Percentiles rank a stretch among this genome's conserved stretches.
Conservation (phyloP, 768 basidiomycete genomes). For the Panellus pusillus region DNA sequence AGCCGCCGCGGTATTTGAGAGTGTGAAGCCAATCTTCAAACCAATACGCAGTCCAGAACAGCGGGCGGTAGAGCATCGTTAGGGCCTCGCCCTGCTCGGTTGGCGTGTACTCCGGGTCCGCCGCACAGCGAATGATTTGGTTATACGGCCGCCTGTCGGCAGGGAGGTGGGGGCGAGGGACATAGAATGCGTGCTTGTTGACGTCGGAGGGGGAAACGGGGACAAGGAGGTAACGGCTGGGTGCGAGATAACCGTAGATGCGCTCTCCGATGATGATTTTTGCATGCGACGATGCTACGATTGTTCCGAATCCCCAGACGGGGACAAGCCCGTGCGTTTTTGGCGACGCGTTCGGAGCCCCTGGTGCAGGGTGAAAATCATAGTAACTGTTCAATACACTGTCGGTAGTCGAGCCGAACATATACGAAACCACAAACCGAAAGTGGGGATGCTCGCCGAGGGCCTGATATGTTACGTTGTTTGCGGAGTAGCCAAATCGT, state of each 20-base stretch:
- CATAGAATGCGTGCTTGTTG: slow-evolving; percentile 54
- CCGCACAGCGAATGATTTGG: slow-evolving; percentile 58
- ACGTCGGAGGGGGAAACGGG: slow-evolving; percentile 51
- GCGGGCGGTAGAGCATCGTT: slow-evolving; percentile 69
- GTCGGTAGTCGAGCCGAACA: not conserved
- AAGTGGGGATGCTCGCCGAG: slow-evolving; percentile 51
- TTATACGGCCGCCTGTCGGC: slow-evolving; percentile 69
- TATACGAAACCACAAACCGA: slow-evolving; percentile 30
- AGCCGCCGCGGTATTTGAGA: slow-evolving; percentile 48
- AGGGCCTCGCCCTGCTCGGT: slow-evolving; percentile 54
- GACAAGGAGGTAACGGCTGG: slow-evolving; percentile 55
- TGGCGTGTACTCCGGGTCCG: slow-evolving; percentile 54
- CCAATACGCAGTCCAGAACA: slow-evolving; percentile 79
- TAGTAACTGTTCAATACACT: slow-evolving; percentile 50
- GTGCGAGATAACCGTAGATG: slow-evolving; percentile 65
- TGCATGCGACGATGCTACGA: slow-evolving; percentile 49
- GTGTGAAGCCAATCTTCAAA: slow-evolving; percentile 68
- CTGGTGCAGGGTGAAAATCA: slow-evolving; percentile 59
- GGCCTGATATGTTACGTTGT: slow-evolving; percentile 71
- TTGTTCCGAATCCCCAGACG: slow-evolving; percentile 71
- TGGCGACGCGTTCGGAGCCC: slow-evolving; percentile 36
- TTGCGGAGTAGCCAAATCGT: slow-evolving; percentile 70
- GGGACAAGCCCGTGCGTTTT: slow-evolving; percentile 63
- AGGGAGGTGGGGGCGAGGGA: slow-evolving; percentile 63
- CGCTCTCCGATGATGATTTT: slow-evolving; percentile 55